Evolutionary conservation across 192 early-diverging fungal genomes (phyloP), one percentile per base, ranked within the genome.

Genomic region (Backusella liffmaniae): DNA sequence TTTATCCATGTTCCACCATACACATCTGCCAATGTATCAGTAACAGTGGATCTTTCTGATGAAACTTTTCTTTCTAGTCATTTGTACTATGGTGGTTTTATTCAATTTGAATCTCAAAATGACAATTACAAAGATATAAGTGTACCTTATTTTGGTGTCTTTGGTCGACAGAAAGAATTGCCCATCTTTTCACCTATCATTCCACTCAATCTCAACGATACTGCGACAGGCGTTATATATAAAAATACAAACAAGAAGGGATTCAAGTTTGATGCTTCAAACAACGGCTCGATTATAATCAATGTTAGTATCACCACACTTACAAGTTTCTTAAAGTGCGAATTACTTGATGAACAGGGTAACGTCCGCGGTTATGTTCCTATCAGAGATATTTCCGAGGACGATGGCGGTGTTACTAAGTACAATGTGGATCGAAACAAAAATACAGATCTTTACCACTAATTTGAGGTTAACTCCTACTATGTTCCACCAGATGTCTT

Each of bases 91-190:
- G 84, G 86, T 76, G 87, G 87, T 16, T 88, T 66, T 30, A 66
- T 88, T 37, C 70, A 77, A 62, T 79, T 84, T 72, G 78, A 75
- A 46, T 71, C 87, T 13, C 42, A 66, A 9, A 51, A 66, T 2
- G 56, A 51, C 1, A 71, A 49, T 5, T 7, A 49, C 6, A 49
- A 49, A n/a, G 46, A 78, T 15, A 39, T 84, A 13, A 67, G 75
- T 66, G 76, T 87, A 23, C 86, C 86, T 34, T 87, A 87, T 80
- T 79, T 81, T 74, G 86, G 86, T 76, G 46, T 87, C 1, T 79
- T 81, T 34, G 86, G 82, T 13, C 77, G 77, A 32, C 79, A 85
- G 49, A 39, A 73, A 51, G 76, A 86, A n/a, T 76, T 87, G 8
- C 86, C 84, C 72, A 84, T 87, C n/a, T 77, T 84, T 59, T 36